A percentile compares a stretch with the other conserved stretches of the same genome.
Evolutionary conservation across 495 filamentous ascomycete genomes (phyloP).

Genomic region (Neurospora discreta): DNA sequence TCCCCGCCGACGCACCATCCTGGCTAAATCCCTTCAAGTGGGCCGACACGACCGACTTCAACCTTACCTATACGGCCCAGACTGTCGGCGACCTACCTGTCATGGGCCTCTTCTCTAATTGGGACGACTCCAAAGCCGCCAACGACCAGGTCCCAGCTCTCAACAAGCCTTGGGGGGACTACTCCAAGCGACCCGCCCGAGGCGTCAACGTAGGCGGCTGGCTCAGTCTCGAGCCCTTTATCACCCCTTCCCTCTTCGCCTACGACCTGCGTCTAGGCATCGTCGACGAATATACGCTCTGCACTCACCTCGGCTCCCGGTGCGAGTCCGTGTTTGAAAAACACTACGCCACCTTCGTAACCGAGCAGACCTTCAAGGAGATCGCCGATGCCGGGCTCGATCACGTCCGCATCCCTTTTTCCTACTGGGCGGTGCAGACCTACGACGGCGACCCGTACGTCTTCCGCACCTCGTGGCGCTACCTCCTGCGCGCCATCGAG

Average conservation of each 20-base stretch:
- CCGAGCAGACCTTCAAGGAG: slow-evolving; percentile 68
- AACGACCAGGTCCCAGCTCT: slow-evolving; percentile 74
- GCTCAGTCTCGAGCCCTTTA: slow-evolving; percentile 90
- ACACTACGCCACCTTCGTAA: slow-evolving; percentile 85
- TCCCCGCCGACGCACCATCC: slow-evolving; percentile 61
- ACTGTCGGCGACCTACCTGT: slow-evolving; percentile 76
- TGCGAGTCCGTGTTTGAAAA: slow-evolving; percentile 60
- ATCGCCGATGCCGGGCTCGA: slow-evolving; percentile 86
- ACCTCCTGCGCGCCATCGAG: slow-evolving; percentile 86
- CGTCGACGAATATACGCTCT: slow-evolving; percentile 83
- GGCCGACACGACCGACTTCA: slow-evolving; percentile 87
- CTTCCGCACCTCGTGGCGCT: slow-evolving; percentile 79
- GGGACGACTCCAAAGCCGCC: slow-evolving; percentile 71
- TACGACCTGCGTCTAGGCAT: slow-evolving; percentile 53
- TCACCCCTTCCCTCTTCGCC: slow-evolving; percentile 82
- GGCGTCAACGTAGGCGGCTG: slow-evolving; percentile 94
- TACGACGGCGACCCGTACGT: slow-evolving; percentile 87
- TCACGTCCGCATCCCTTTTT: slow-evolving; percentile 88
- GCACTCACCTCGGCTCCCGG: slow-evolving; percentile 50
- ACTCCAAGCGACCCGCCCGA: slow-evolving; percentile 65
- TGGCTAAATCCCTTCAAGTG: slow-evolving; percentile 86
- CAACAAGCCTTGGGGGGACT: slow-evolving; percentile 60
- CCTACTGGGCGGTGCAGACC: slow-evolving; percentile 87
- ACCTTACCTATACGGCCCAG: slow-evolving; percentile 81
- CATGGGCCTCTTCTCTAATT: slow-evolving; percentile 80